Percentiles rank a stretch among this genome's conserved stretches.
Evolutionary conservation across 176 grass and related monocot genomes (phyloP).

Genomic region (Aegilops umbellulata): DNA sequence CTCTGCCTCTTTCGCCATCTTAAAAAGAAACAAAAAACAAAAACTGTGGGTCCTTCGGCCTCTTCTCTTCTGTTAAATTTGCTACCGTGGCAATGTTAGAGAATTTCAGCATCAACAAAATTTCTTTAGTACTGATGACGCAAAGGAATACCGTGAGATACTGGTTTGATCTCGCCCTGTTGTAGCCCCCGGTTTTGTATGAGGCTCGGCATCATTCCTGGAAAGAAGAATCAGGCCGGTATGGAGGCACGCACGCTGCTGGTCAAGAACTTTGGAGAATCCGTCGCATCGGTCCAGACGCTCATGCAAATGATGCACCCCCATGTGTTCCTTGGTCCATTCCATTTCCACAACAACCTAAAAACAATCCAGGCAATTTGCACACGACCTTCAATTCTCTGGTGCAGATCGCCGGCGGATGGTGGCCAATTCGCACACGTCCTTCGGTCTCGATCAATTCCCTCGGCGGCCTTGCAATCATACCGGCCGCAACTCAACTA

Average conservation of each 20-base stretch:
- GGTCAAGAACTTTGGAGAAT: conserved; percentile 2
- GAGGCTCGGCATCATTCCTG: not conserved
- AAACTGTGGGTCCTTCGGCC: too few relatives aligned
- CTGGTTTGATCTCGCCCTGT: not conserved
- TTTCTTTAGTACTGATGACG: not conserved
- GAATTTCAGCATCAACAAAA: not conserved
- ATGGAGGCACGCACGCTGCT: not conserved
- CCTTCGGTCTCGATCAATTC: not conserved
- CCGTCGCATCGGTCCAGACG: not conserved
- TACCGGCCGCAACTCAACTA: too few relatives aligned
- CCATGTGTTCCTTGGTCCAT: conserved; percentile 20
- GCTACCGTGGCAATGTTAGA: too few relatives aligned
- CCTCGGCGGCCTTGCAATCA: not conserved
- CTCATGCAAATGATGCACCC: not conserved
- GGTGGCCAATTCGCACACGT: not conserved
- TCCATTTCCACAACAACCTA: not conserved
- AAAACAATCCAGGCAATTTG: not conserved
- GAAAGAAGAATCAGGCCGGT: not conserved
- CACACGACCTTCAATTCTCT: not conserved
- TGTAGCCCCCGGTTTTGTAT: conserved; percentile 24
- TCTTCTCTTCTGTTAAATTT: too few relatives aligned
- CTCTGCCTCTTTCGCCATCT: too few relatives aligned
- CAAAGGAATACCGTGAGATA: not conserved
- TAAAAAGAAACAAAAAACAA: too few relatives aligned
- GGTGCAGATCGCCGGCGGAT: not conserved